Base-by-base conservation (phyloP, 345 rosid species). In the Melastoma malabathricum region DNA sequence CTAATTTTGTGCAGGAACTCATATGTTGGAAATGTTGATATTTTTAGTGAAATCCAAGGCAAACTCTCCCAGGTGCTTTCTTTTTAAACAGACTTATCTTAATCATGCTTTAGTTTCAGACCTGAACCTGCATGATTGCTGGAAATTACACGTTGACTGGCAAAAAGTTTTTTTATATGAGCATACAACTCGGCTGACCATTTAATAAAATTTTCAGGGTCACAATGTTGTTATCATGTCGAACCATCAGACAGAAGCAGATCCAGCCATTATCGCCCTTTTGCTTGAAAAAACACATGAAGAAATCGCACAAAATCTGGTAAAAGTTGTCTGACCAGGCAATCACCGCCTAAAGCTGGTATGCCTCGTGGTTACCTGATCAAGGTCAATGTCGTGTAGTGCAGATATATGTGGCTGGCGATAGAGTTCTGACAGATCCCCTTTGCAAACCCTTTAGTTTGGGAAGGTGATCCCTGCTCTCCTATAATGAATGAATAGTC, bases 391-490 rank as follows among this genome's bases (percentile, higher is more conserved):
- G 13, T 59, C 22, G 50, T 41, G 48, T 18, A 59, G 50, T 71
- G 74, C 72, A 92, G 98, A 79, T 67, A 54, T 92, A 84, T 62
- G 76, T 92, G 41, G 98, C 98, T 54, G 96, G 98, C 59, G 98
- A 92, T 71, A 82, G 98, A 70, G 98, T 92, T 61, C 54, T 92
- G 43, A 80, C 89, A 47, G 98, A 92, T 74, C 86, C 95, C 72
- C 96, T 92, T 58, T 82, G 98, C 79, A 84, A 82, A 78, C 98
- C 98, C 47, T 92, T 92, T 73, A 92, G 98, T 66, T 82, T 92
- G 76, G 98, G 98, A 75, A 86, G 98, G 96, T 92, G 66, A 63
- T 73, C 38, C 9, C 15, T 22, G 44, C 20, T 17, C 17, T 17
- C n/a, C 27, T 55, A 4, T 17, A 13, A 6, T 7, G 41, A 3